Percentiles rank a stretch among this genome's conserved stretches.
These are phyloP conservation scores for Sporisorium reilianum DNA, from an alignment of 1,284 basidiomycete species.

Conservation along the genomic window DNA sequence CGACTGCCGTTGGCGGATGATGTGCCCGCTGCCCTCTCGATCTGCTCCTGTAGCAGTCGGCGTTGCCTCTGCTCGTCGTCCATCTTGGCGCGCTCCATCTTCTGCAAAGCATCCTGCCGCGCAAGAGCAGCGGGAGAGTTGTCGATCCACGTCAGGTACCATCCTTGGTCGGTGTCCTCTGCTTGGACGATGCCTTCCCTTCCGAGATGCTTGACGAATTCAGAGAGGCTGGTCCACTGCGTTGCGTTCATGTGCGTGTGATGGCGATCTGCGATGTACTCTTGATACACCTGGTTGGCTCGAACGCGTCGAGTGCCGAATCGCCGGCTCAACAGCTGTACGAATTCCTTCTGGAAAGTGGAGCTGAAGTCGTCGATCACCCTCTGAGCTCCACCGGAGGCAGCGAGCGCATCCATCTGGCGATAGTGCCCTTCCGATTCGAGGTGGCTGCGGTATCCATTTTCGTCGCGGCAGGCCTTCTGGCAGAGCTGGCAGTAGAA, in stretches of 20 bases:
- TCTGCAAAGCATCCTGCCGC: constrained; percentile 88
- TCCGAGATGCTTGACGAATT: constrained; percentile 92
- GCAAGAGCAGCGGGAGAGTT: constrained; percentile 91
- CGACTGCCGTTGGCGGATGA: constrained; percentile 43
- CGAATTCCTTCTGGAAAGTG: constrained; percentile 92
- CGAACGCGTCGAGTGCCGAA: constrained; percentile 65
- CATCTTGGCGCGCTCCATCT: constrained; percentile 89
- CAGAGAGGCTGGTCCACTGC: constrained; percentile 94
- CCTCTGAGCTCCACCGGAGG: constrained; percentile 75
- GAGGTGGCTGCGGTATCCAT: constrained; percentile 74
- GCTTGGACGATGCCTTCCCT: constrained; percentile 87
- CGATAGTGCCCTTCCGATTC: constrained; percentile 89
- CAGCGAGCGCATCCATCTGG: constrained; percentile 87
- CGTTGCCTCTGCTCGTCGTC: constrained; percentile 96
- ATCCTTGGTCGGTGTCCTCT: constrained; percentile 97
- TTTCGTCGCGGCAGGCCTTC: constrained; percentile 67
- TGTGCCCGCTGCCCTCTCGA: constrained; percentile 78
- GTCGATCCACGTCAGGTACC: constrained; percentile 97
- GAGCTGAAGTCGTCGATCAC: constrained; percentile 91
- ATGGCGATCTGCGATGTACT: constrained; percentile 93
- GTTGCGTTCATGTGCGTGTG: constrained; percentile 99
- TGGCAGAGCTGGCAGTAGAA: constrained; percentile 69
- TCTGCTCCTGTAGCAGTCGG: constrained; percentile 90
- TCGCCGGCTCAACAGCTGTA: constrained; percentile 82
- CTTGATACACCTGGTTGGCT: constrained; percentile 96